Base-by-base conservation (phyloP, 2,329 filamentous ascomycete species). In the Purpureocillium takamizusanense region DNA sequence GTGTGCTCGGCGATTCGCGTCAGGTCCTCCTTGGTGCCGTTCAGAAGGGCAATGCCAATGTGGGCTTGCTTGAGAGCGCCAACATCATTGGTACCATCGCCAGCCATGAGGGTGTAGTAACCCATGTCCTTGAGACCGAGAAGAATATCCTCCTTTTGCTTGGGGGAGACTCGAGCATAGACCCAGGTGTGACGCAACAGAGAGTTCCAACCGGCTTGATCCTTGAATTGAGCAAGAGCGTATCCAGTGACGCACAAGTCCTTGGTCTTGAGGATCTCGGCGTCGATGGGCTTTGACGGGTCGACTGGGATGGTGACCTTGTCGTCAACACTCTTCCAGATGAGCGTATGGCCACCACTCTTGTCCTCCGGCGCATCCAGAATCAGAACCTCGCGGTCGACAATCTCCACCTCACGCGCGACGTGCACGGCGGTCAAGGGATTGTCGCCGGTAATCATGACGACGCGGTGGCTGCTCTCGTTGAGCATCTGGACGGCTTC, bases 391-490 rank as follows among this genome's bases (percentile, higher is more conserved):
- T 97, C 89, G 40, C 92, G 83, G 54, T 98, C 92, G 13, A 98
- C 88, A 59, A 98, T 98, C 60, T 98, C 92, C 18, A 98, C 92
- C 59, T 95, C 83, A 44, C 83, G 81, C 13, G 92, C 92, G 40
- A 98, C 92, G 56, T 98, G 90, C 10, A 95, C 86, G 47, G 92
- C 92, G 31, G 92, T 98, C 37, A 98, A 74, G 11, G 92, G 90
- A 60, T 98, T 98, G 61, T 98, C 92, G 57, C 92, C 92, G 43
- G 92, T 98, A 49, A 98, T 98, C 92, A 98, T 98, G 51, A 98
- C 85, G 34, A 95, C 88, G 51, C 92, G 86, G 62, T 98, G 92
- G 65, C 89, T 97, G 63, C 90, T 97, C 69, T 98, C 92, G 57
- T 95, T 98, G 51, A 98, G 75, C 87, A 97, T 95, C 48, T 84